Evolutionary conservation across 163 green algal species (phyloP).

Genomic region (Coccomyxa subellipsoidea): DNA sequence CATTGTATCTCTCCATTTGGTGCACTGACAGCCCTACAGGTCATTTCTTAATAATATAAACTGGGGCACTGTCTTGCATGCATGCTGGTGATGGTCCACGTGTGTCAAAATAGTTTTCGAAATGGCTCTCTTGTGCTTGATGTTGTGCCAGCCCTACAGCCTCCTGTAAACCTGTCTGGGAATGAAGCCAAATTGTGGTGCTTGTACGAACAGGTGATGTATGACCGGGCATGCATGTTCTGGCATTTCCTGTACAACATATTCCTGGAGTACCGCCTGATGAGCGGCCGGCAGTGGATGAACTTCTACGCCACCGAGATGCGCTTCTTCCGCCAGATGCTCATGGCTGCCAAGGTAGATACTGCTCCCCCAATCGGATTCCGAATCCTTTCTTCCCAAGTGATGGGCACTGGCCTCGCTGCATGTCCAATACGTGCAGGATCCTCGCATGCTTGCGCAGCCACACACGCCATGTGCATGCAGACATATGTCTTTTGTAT

Average conservation of each 20-base stretch:
- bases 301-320: slow-evolving; percentile 57
- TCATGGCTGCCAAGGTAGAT: slow-evolving; percentile 80
- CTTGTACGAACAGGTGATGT: slow-evolving; percentile 36
- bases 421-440: too few species aligned
- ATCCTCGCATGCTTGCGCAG: too few species aligned
- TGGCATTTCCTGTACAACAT: slow-evolving; percentile 64
- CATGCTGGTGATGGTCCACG: too few species aligned
- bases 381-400: background rate
- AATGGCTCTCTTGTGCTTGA: too few species aligned
- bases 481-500: too few species aligned
- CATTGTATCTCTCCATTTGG: too few species aligned
- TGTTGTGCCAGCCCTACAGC: background rate
- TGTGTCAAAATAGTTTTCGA: too few species aligned
- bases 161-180: background rate
- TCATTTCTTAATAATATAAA: background rate
- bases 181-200: background rate
- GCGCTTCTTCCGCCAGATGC: slow-evolving; percentile 79
- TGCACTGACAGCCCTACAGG: too few species aligned
- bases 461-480: too few species aligned
- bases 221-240: slow-evolving; percentile 58
- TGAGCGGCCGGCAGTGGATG: background rate
- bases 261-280: slow-evolving; percentile 17
- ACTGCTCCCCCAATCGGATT: background rate
- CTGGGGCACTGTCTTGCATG: background rate
- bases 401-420: too few species aligned